These are phyloP conservation scores for Zostera marina DNA, from an alignment of 116 monocot species.

Conservation along the genomic window DNA sequence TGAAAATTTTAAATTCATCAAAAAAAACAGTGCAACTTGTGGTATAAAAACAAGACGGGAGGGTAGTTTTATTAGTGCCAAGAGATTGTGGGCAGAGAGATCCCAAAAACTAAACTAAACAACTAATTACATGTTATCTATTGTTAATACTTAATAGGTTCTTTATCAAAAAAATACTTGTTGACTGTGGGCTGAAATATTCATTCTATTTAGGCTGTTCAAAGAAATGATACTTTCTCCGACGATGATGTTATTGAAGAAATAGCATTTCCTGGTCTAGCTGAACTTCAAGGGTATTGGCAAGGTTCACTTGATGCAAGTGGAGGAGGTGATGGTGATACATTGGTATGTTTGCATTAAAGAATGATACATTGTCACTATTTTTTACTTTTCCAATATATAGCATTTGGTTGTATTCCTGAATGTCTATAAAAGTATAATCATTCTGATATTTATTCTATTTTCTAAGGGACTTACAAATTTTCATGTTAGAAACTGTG, in stretches of 20 bases:
- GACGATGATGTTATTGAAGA: slow-evolving; percentile 74
- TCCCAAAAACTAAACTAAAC: too few relatives aligned
- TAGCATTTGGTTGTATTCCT: not conserved
- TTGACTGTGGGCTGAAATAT: too few relatives aligned
- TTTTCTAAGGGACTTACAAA: not conserved
- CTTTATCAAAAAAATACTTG: not conserved
- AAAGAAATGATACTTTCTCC: slow-evolving; percentile 34
- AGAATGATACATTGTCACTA: not conserved
- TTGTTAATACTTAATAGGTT: too few relatives aligned
- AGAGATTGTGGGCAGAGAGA: too few relatives aligned
- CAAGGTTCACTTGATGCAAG: slow-evolving; percentile 92
- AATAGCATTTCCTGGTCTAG: slow-evolving; percentile 74
- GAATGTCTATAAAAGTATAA: not conserved
- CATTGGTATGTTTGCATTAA: slow-evolving; percentile 38
- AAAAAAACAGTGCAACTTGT: too few relatives aligned
- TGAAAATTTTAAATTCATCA: too few relatives aligned
- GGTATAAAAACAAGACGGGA: too few relatives aligned
- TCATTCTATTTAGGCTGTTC: slow-evolving; percentile 43
- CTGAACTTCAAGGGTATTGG: slow-evolving; percentile 86
- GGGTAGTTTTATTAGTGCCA: too few relatives aligned
- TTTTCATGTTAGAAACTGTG: not conserved
- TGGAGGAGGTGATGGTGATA: slow-evolving; percentile 97
- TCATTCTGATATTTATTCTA: not conserved
- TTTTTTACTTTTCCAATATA: not conserved
- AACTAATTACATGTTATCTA: too few relatives aligned